A percentile compares a stretch with the other conserved stretches of the same genome.
phyloP scores from a whole-genome alignment of 495 filamentous ascomycete genomes.

The Jackrogersella multiformis region DNA sequence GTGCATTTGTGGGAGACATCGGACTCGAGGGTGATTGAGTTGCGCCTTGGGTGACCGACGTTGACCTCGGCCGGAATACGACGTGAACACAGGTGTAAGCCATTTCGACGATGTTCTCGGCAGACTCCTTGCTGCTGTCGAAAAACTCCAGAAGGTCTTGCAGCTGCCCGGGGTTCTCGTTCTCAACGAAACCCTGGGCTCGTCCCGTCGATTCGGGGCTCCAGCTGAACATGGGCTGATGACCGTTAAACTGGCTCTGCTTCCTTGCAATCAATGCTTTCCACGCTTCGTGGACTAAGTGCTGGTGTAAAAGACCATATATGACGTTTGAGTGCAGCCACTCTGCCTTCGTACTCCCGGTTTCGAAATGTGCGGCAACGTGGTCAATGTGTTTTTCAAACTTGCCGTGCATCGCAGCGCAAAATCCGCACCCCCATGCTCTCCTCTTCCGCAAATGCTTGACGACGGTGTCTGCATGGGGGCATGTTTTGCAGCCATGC shows the following conservation, averaged over 20 bases:
- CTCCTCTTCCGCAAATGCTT: slow-evolving; percentile 47
- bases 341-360: slow-evolving; percentile 56
- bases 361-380: slow-evolving; percentile 59
- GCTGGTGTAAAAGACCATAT: slow-evolving; percentile 61
- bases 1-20: slow-evolving; percentile 10
- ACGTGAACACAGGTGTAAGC: slow-evolving; percentile 56
- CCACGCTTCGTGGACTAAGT: slow-evolving; percentile 57
- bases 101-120: slow-evolving; percentile 51
- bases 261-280: slow-evolving; percentile 52
- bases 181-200: slow-evolving; percentile 59
- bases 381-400: slow-evolving; percentile 62
- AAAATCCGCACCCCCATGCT: slow-evolving; percentile 59
- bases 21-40: slow-evolving; percentile 14
- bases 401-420: slow-evolving; percentile 56
- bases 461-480: slow-evolving; percentile 58
- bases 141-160: slow-evolving; percentile 63
- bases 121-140: slow-evolving; percentile 52
- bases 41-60: slow-evolving; percentile 19
- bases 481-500: slow-evolving; percentile 60
- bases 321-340: slow-evolving; percentile 62
- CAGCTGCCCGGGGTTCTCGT: slow-evolving; percentile 57
- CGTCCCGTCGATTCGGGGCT: slow-evolving; percentile 55
- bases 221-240: slow-evolving; percentile 60
- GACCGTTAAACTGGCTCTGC: slow-evolving; percentile 53
- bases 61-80: slow-evolving; percentile 45